Evolutionary conservation across 1,139 yeast species (phyloP), one percentile per base, ranked within the genome.

Genomic region (Magnusiomyces clavatus): DNA sequence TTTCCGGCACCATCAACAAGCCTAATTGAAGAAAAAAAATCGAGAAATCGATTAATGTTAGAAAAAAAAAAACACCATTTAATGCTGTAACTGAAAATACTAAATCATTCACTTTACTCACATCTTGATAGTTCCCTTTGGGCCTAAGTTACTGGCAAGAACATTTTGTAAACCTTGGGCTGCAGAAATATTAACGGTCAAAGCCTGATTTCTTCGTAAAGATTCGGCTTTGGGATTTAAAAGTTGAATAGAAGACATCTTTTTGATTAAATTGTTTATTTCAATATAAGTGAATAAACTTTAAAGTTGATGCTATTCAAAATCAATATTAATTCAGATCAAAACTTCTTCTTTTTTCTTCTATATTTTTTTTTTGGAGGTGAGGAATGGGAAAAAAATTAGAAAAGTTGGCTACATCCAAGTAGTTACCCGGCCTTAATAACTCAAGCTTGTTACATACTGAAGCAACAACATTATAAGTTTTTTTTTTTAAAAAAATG

Each of bases 211-310:
- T 64, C 98, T 81, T 71, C 97, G 82, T 61, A 92, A 73, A 37
- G 96, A 86, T 75, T 92, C 98, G 4, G 98, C 98, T 70, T 90
- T 90, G 19, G 99, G 98, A 68, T 92, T 92, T 61, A 92, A 77
- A 61, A 92, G 77, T 74, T 92, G 98, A 61, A 92, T 80, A 42
- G 94, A 81, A 52, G 83, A 44, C 42, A 24, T 24, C 8, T 24
- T 24, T 24, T 24, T 8, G 31, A 24, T 24, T 24, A 8, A 24
- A 24, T 8, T 24, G 8, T 24, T 5, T 5, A 24, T 24, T 4
- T 17, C 12, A 20, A 20, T 39, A 19, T 10, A 2, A 19, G 20
- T 39, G 42, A 19, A n/a, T 10, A 10, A 20, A 3, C 4, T 39
- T 17, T n/a, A 16, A 37, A 37, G 10, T 39, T 39, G 42, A 39